phyloP scores from a whole-genome alignment of 2,329 filamentous ascomycete genomes.

The Dichotomopilus funicola region DNA sequence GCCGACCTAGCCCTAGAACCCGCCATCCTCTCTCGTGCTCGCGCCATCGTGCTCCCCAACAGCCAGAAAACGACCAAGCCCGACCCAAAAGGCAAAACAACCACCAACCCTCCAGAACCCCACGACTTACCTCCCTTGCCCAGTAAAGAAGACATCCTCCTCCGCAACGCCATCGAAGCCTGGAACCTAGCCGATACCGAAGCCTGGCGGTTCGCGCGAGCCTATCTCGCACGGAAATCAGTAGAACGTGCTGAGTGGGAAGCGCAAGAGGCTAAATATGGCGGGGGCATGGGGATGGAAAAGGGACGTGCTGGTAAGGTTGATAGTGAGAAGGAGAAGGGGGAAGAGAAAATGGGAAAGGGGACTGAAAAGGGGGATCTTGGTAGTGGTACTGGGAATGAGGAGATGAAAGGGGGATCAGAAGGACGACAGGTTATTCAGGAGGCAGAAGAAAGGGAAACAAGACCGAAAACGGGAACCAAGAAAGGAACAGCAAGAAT shows the following conservation, averaged over 20 bases:
- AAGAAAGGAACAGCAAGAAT: no score
- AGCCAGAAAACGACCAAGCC: conserved; percentile 15
- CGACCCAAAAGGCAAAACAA: not conserved
- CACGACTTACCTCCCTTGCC: conserved; percentile 15
- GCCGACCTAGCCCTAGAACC: conserved; percentile 51
- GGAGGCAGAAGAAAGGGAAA: no score
- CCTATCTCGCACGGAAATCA: conserved; percentile 55
- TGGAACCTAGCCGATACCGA: conserved; percentile 70
- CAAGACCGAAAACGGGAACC: no score
- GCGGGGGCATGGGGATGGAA: conserved; percentile 47
- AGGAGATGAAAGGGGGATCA: no score
- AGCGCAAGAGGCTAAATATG: conserved; percentile 59
- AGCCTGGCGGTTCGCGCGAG: conserved; percentile 67
- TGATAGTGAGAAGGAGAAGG: not conserved
- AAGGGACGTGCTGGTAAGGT: conserved; percentile 12
- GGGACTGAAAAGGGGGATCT: not conserved
- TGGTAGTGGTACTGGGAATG: no score
- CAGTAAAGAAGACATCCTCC: conserved; percentile 33
- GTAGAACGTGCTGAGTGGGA: conserved; percentile 65
- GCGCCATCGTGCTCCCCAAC: conserved; percentile 38
- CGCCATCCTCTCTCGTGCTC: conserved; percentile 30
- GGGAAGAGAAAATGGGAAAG: not conserved
- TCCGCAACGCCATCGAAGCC: conserved; percentile 53
- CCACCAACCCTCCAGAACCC: not conserved
- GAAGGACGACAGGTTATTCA: no score